Conservation (phyloP, 2,329 filamentous ascomycete species). For the Nothopassalora personata region DNA sequence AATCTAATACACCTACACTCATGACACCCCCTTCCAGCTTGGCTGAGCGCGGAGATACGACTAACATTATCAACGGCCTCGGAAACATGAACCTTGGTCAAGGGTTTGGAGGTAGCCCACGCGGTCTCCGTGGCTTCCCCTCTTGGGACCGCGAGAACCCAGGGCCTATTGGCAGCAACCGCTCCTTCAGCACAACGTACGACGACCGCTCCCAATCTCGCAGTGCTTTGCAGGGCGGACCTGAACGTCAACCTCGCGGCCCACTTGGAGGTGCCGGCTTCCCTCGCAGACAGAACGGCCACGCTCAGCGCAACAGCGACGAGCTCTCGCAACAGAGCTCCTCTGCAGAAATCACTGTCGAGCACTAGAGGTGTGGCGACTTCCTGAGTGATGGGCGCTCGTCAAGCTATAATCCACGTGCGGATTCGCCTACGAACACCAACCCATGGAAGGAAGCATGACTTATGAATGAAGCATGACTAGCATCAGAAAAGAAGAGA, state of each 20-base stretch:
- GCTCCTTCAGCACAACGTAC: slow-evolving; percentile 55
- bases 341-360: slow-evolving; percentile 59
- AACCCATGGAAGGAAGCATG: slow-evolving; percentile 16
- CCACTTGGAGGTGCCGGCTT: slow-evolving; percentile 56
- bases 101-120: slow-evolving; percentile 50
- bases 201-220: slow-evolving; percentile 52
- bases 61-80: slow-evolving; percentile 58
- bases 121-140: slow-evolving; percentile 55
- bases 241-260: slow-evolving; percentile 58
- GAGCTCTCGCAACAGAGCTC: slow-evolving; percentile 55
- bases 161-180: slow-evolving; percentile 60
- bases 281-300: slow-evolving; percentile 55
- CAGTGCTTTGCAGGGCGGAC: slow-evolving; percentile 37
- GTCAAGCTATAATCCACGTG: neutral
- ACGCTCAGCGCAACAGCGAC: slow-evolving; percentile 57
- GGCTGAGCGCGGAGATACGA: slow-evolving; percentile 27
- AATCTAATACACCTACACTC: slow-evolving; percentile 61
- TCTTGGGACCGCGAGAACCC: slow-evolving; percentile 55
- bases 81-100: slow-evolving; percentile 55
- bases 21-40: slow-evolving; percentile 49
- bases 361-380: slow-evolving; percentile 40
- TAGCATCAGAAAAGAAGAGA: slow-evolving; percentile 9
- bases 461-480: slow-evolving; percentile 15
- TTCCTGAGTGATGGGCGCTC: neutral
- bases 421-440: neutral